phyloP scores from a whole-genome alignment of 2,329 filamentous ascomycete genomes.

The Claviceps paspali region DNA sequence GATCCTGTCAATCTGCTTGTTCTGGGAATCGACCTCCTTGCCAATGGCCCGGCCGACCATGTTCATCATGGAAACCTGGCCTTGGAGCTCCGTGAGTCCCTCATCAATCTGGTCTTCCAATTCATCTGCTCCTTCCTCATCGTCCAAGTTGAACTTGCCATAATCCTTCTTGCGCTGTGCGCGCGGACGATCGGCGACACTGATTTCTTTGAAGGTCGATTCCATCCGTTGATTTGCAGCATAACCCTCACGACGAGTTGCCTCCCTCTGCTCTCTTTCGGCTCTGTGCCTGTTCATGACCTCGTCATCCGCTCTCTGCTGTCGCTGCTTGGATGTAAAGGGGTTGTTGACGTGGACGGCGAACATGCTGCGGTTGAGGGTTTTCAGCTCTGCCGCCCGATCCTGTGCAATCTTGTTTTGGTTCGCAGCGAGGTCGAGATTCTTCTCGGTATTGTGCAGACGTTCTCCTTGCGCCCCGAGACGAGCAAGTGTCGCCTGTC shows the following conservation, averaged over 20 bases:
- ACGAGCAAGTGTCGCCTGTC: slow-evolving; percentile 54
- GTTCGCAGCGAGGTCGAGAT: slow-evolving; percentile 64
- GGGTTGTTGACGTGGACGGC: slow-evolving; percentile 64
- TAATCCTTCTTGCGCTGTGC: slow-evolving; percentile 25
- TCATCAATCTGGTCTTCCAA: slow-evolving; percentile 40
- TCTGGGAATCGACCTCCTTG: slow-evolving; percentile 61
- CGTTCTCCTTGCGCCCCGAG: slow-evolving; percentile 68
- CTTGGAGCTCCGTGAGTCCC: slow-evolving; percentile 48
- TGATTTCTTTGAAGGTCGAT: slow-evolving; percentile 28
- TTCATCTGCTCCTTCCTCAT: slow-evolving; percentile 34
- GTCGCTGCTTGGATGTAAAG: slow-evolving; percentile 55
- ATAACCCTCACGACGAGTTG: slow-evolving; percentile 39
- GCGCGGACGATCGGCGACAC: slow-evolving; percentile 13
- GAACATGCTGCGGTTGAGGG: slow-evolving; percentile 81
- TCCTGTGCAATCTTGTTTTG: slow-evolving; percentile 65
- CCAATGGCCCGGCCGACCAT: slow-evolving; percentile 59
- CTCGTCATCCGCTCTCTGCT: slow-evolving; percentile 48
- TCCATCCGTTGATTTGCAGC: slow-evolving; percentile 39
- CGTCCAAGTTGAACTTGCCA: slow-evolving; percentile 62
- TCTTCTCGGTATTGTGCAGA: slow-evolving; percentile 68
- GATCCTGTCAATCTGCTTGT: slow-evolving; percentile 59
- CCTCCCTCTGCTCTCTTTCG: slow-evolving; percentile 50
- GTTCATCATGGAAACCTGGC: slow-evolving; percentile 57
- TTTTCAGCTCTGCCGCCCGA: slow-evolving; percentile 70
- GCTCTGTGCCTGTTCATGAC: slow-evolving; percentile 53